A percentile compares a stretch with the other conserved stretches of the same genome.
Conservation (phyloP, 2,329 filamentous ascomycete genomes). For the Fusarium begoniae region DNA sequence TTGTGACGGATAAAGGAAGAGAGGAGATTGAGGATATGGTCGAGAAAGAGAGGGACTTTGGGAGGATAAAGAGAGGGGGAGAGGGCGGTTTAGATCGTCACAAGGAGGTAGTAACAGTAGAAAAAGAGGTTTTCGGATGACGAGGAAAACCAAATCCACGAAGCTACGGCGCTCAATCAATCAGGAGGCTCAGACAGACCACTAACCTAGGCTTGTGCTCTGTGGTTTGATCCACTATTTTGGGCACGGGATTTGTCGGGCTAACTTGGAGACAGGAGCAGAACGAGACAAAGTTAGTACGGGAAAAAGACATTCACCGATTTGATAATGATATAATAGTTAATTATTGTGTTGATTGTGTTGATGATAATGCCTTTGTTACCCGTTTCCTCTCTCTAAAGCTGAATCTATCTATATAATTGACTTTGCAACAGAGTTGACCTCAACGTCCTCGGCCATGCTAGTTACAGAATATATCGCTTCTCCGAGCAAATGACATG, state of each 20-base stretch:
- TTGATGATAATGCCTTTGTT: constrained; percentile 14
- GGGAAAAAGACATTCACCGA: constrained; percentile 40
- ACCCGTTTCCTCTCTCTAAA: background rate
- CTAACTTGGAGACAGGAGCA: background rate
- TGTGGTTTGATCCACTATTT: constrained; percentile 23
- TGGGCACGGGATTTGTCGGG: constrained; percentile 44
- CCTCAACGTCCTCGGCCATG: background rate
- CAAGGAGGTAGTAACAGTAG: constrained; percentile 12
- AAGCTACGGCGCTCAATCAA: constrained; percentile 29
- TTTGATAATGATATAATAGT: constrained; percentile 23
- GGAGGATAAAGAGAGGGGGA: constrained; percentile 4
- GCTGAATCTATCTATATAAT: background rate
- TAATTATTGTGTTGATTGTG: too few species aligned
- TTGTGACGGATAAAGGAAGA: constrained; percentile 54
- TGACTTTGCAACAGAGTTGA: background rate
- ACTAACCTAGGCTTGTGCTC: constrained; percentile 23
- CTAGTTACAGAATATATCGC: background rate
- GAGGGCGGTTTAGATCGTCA: constrained; percentile 3
- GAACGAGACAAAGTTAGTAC: background rate
- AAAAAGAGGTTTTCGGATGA: constrained; percentile 39
- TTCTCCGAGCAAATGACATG: background rate
- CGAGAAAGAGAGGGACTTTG: background rate
- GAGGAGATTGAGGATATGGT: constrained; percentile 10
- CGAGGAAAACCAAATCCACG: constrained; percentile 33
- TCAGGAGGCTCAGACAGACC: constrained; percentile 33